Evolutionary conservation across 345 rosid genomes (phyloP).

Genomic region (Syzygium aromaticum): DNA sequence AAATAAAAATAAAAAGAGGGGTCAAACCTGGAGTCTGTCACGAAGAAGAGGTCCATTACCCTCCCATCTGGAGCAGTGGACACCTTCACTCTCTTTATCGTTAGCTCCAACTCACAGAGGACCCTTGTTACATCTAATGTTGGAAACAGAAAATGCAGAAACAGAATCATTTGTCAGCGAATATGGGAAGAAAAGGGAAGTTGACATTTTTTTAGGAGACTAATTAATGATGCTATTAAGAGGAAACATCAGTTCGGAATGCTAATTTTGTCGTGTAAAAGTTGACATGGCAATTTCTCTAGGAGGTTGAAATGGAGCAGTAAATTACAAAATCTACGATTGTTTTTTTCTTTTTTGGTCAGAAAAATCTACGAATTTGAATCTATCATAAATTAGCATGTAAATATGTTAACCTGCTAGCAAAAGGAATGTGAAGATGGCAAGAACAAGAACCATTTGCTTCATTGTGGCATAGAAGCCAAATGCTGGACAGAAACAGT

Average conservation of each 20-base stretch:
- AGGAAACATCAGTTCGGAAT: background rate
- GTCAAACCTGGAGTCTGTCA: slow-evolving; percentile 59
- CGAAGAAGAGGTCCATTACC: slow-evolving; percentile 58
- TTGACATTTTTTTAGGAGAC: background rate
- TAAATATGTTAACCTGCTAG: background rate
- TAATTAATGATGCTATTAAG: background rate
- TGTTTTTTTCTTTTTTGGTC: too few species aligned
- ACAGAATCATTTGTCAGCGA: background rate
- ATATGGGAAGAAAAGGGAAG: background rate
- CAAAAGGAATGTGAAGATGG: background rate
- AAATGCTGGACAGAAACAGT: background rate
- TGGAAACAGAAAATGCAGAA: background rate
- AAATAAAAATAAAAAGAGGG: background rate
- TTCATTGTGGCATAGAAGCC: background rate
- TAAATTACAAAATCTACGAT: background rate
- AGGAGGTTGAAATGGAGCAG: background rate
- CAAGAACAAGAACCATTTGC: background rate
- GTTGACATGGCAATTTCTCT: background rate
- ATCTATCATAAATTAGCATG: background rate
- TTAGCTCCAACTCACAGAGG: slow-evolving; percentile 59
- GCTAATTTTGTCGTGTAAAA: background rate
- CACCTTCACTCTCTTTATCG: slow-evolving; percentile 55
- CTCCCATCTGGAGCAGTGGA: slow-evolving; percentile 66
- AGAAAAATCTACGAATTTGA: background rate
- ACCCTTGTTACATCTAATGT: slow-evolving; percentile 46